Percentiles rank a stretch among this genome's conserved stretches.
phyloP scores from a whole-genome alignment of 768 basidiomycete genomes.

The Polyporus arcularius region DNA sequence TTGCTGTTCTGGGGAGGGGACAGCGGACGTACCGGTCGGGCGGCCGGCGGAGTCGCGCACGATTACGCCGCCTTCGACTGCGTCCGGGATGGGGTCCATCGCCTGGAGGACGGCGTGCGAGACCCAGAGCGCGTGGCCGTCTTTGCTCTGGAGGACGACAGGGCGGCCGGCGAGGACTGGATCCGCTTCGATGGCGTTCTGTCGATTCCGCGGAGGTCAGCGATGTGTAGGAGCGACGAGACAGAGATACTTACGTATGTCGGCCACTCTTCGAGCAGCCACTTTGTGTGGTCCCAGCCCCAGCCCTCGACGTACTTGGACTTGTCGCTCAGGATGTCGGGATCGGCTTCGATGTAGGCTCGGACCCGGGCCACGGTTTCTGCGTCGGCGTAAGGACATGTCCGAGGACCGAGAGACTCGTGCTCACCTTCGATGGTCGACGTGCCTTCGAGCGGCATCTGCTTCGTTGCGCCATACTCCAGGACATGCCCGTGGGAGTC shows the following conservation, averaged over 20 bases:
- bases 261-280: constrained; percentile 64
- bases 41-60: constrained; percentile 63
- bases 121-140: constrained; percentile 89
- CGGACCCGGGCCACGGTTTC: constrained; percentile 66
- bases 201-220: not conserved
- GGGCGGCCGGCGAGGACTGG: constrained; percentile 66
- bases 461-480: constrained; percentile 70
- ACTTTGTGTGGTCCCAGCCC: constrained; percentile 91
- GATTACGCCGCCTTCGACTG: constrained; percentile 80
- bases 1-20: not conserved
- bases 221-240: not conserved
- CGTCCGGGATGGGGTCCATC: constrained; percentile 63
- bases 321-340: constrained; percentile 56
- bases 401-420: not conserved
- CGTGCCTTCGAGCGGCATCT: constrained; percentile 66
- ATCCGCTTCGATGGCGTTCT: constrained; percentile 76
- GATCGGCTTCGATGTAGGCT: constrained; percentile 58
- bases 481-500: constrained; percentile 82
- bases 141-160: constrained; percentile 80
- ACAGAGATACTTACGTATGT: constrained; percentile 51
- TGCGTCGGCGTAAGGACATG: constrained; percentile 26
- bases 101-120: constrained; percentile 59
- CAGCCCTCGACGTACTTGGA: constrained; percentile 72
- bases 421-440: constrained; percentile 54
- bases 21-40: constrained; percentile 61